Conservation (phyloP, 148 eudicot genomes). For the Mesembryanthemum crystallinum region DNA sequence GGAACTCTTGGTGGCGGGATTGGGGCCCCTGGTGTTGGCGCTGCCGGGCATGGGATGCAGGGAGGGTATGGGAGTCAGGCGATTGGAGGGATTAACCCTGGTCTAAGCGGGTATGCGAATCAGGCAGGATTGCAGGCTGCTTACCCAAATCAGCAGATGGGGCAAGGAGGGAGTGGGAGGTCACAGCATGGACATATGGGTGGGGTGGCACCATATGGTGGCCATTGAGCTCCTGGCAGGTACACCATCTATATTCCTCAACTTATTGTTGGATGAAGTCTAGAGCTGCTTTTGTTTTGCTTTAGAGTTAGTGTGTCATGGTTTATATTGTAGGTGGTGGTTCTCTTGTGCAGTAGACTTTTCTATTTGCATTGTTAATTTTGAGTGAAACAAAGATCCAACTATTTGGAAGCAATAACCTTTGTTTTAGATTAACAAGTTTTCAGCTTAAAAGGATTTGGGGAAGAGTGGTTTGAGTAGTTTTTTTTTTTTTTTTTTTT, state of each 20-base stretch:
- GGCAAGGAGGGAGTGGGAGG: constrained; percentile 65
- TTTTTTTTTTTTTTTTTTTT: background rate
- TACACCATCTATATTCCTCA: background rate
- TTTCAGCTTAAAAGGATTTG: background rate
- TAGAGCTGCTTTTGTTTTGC: background rate
- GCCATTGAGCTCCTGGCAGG: constrained; percentile 52
- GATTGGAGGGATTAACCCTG: constrained; percentile 19
- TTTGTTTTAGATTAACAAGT: too few species aligned
- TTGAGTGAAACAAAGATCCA: too few species aligned
- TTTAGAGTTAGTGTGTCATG: background rate
- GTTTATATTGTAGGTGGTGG: background rate
- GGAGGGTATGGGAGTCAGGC: constrained; percentile 35
- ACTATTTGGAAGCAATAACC: too few species aligned
- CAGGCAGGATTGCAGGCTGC: constrained; percentile 51
- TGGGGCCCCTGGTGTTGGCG: constrained; percentile 36
- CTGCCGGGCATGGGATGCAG: constrained; percentile 52
- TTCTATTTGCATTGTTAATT: too few species aligned
- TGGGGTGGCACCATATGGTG: constrained; percentile 52
- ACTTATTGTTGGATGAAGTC: background rate
- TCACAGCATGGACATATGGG: constrained; percentile 49
- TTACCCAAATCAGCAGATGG: constrained; percentile 61
- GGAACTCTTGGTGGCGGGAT: constrained; percentile 68
- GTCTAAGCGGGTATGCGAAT: constrained; percentile 50
- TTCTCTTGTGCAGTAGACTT: too few species aligned
- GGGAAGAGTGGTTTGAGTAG: background rate